A percentile compares a stretch with the other conserved stretches of the same genome.
phyloP scores from a whole-genome alignment of 495 filamentous ascomycete genomes.

The Darksidea phi region DNA sequence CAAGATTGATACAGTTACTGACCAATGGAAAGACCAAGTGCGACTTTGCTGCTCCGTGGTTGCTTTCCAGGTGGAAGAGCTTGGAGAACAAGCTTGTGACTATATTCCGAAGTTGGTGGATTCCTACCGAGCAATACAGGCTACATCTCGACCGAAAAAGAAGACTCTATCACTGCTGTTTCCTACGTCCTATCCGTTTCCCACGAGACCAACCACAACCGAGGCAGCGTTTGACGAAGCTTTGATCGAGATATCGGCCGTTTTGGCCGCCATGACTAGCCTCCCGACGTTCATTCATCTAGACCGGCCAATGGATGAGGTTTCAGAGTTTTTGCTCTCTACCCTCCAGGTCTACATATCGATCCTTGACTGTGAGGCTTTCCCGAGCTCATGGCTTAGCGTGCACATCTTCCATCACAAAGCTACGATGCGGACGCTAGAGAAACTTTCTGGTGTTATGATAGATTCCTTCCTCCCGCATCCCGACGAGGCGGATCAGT shows the following conservation, averaged over 20 bases:
- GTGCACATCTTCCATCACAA: constrained; percentile 94
- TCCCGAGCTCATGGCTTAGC: constrained; percentile 86
- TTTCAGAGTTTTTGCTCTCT: constrained; percentile 70
- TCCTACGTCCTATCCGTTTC: constrained; percentile 87
- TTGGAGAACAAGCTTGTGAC: constrained; percentile 76
- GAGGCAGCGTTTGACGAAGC: constrained; percentile 78
- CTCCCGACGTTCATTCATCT: constrained; percentile 66
- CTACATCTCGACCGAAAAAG: constrained; percentile 61
- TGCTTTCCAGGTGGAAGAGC: constrained; percentile 72
- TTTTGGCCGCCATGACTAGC: constrained; percentile 77
- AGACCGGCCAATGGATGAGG: constrained; percentile 70
- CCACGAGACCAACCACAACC: constrained; percentile 62
- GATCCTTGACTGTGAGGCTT: constrained; percentile 84
- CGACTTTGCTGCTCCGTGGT: constrained; percentile 88
- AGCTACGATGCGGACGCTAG: constrained; percentile 82
- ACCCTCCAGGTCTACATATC: constrained; percentile 81
- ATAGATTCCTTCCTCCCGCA: constrained; percentile 76
- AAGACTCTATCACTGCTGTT: constrained; percentile 80
- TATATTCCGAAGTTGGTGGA: constrained; percentile 89
- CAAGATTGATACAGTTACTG: constrained; percentile 63
- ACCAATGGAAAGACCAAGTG: constrained; percentile 90
- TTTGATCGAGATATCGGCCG: constrained; percentile 81
- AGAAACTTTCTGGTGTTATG: constrained; percentile 75
- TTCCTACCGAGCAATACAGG: constrained; percentile 77
- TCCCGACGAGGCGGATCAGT: constrained; percentile 87